Conservation (phyloP, 2,329 filamentous ascomycete species). For the Paracorniculantispora psalliotae region DNA sequence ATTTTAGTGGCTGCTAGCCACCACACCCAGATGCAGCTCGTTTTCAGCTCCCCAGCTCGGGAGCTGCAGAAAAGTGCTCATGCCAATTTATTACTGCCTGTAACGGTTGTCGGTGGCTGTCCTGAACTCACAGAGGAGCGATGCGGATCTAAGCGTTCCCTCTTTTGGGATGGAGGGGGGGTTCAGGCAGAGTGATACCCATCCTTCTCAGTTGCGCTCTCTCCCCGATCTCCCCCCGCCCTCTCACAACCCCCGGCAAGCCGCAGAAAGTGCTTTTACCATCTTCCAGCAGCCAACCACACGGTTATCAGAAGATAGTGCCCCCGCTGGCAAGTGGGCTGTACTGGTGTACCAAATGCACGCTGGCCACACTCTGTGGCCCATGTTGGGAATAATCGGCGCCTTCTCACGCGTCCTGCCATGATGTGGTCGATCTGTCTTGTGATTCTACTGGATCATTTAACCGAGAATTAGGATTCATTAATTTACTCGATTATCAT, state of each 20-base stretch:
- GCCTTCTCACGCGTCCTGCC: background rate
- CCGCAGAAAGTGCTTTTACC: background rate
- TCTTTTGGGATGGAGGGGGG: too few species aligned
- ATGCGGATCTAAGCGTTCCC: conserved; percentile 5
- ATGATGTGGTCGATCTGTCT: background rate
- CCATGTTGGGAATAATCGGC: conserved; percentile 7
- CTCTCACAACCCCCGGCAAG: too few species aligned
- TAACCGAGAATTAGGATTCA: background rate
- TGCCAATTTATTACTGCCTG: background rate
- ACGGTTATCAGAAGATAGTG: background rate
- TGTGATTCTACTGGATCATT: conserved; percentile 1
- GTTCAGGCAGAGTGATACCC: background rate
- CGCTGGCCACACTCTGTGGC: background rate
- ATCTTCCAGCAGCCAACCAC: background rate
- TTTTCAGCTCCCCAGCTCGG: conserved; percentile 7
- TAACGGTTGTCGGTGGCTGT: background rate
- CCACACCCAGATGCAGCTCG: conserved; percentile 4
- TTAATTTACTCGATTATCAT: background rate
- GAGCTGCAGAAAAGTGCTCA: background rate
- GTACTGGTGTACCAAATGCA: background rate
- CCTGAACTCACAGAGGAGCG: background rate
- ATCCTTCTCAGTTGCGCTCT: too few species aligned
- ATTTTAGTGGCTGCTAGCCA: conserved; percentile 3
- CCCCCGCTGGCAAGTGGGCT: background rate
- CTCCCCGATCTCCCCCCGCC: background rate